phyloP scores from a whole-genome alignment of 1,139 yeast genomes.

The Yarrowia galli region DNA sequence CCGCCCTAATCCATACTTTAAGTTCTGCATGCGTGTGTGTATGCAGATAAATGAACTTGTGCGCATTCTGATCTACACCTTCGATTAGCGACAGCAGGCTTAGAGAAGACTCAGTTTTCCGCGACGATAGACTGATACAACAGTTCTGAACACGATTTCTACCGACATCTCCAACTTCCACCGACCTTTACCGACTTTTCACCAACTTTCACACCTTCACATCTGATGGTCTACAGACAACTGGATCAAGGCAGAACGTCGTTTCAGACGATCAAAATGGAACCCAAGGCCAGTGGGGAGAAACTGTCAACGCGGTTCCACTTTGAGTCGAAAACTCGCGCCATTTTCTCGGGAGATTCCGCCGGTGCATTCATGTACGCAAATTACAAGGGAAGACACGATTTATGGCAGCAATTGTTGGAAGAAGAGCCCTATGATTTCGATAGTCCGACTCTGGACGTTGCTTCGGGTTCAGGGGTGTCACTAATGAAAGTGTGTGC shows the following conservation, averaged over 20 bases:
- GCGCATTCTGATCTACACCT: conserved; percentile 18
- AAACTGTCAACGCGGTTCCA: conserved; percentile 26
- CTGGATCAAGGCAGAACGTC: neutral
- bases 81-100: conserved; percentile 1
- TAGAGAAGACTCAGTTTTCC: too few species aligned
- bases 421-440: conserved; percentile 22
- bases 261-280: conserved; percentile 31
- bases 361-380: conserved; percentile 33
- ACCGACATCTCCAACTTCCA: neutral
- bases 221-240: conserved; percentile 15
- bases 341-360: conserved; percentile 15
- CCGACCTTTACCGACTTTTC: neutral
- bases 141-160: neutral
- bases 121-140: too few species aligned
- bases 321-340: conserved; percentile 11
- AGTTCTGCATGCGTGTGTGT: conserved; percentile 2
- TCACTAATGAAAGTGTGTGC: conserved; percentile 32
- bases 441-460: conserved; percentile 19
- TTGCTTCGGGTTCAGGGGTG: conserved; percentile 32
- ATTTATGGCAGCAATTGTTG: conserved; percentile 15
- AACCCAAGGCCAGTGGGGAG: conserved; percentile 18
- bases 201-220: neutral
- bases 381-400: conserved; percentile 35
- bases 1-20: neutral
- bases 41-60: too few species aligned